Evolutionary conservation across 2,329 filamentous ascomycete species (phyloP).

Genomic region (Magnaporthiopsis incrustans): DNA sequence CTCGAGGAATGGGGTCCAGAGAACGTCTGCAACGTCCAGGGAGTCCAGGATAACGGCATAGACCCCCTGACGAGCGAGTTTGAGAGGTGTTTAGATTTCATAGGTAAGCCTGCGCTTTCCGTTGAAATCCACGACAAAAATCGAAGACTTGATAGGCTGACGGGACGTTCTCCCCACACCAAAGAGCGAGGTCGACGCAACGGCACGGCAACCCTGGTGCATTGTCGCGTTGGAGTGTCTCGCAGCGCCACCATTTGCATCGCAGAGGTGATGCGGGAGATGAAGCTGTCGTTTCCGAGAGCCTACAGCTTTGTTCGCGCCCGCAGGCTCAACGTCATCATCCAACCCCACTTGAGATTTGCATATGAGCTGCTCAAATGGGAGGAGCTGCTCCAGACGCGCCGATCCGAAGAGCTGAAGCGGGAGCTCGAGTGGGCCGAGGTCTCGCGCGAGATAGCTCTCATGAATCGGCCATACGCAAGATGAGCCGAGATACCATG

Average conservation of each 20-base stretch:
- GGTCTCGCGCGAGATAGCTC: constrained; percentile 79
- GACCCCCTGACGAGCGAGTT: constrained; percentile 86
- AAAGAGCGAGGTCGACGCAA: constrained; percentile 70
- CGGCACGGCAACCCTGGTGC: constrained; percentile 80
- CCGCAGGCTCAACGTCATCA: constrained; percentile 89
- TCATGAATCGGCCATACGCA: constrained; percentile 93
- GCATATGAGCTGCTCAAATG: constrained; percentile 93
- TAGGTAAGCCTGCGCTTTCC: constrained; percentile 58
- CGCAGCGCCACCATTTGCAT: constrained; percentile 96
- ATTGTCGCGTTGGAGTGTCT: constrained; percentile 93
- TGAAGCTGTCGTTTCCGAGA: constrained; percentile 75
- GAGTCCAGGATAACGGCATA: constrained; percentile 94
- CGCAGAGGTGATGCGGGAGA: constrained; percentile 88
- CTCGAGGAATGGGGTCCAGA: constrained; percentile 65
- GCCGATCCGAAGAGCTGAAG: constrained; percentile 45
- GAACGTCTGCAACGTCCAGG: constrained; percentile 72
- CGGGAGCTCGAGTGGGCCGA: constrained; percentile 88
- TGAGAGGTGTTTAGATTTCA: constrained; percentile 78
- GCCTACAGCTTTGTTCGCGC: constrained; percentile 97
- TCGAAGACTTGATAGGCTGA: background rate
- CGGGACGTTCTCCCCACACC: background rate
- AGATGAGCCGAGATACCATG: constrained; percentile 34
- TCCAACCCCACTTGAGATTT: constrained; percentile 92
- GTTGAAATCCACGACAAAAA: background rate
- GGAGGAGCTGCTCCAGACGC: constrained; percentile 67